Percentiles rank a stretch among this genome's conserved stretches.
phyloP scores from a whole-genome alignment of 768 basidiomycete species.

The Russula dissimulans region DNA sequence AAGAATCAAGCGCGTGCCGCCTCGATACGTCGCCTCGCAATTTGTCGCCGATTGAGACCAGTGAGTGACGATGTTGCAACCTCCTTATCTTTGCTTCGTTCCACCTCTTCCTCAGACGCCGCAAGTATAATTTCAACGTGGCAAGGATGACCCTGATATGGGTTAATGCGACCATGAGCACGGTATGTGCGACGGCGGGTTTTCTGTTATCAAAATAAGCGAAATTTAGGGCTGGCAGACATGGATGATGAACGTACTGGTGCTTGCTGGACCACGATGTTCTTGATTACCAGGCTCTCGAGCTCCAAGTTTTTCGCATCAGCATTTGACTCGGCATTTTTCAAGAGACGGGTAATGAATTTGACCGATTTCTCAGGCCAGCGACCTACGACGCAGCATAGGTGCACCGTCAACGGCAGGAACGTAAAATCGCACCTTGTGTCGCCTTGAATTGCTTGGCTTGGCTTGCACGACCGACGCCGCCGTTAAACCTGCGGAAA shows the following conservation, averaged over 20 bases:
- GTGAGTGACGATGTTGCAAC: constrained; percentile 40
- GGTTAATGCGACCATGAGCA: constrained; percentile 96
- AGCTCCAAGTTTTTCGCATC: constrained; percentile 93
- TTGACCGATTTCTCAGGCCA: constrained; percentile 99
- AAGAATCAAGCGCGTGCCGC: constrained; percentile 45
- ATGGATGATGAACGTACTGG: constrained; percentile 43
- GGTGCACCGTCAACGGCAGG: not conserved
- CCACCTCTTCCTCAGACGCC: constrained; percentile 71
- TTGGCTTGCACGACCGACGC: constrained; percentile 90
- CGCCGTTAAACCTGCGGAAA: constrained; percentile 91
- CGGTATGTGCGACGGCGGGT: constrained; percentile 99
- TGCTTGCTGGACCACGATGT: constrained; percentile 97
- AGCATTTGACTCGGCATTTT: constrained; percentile 99
- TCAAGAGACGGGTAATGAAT: constrained; percentile 88
- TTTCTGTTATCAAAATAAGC: constrained; percentile 48
- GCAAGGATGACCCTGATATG: constrained; percentile 96
- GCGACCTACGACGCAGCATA: constrained; percentile 56
- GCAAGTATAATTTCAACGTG: constrained; percentile 93
- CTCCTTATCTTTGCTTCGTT: constrained; percentile 84
- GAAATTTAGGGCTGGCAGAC: not conserved
- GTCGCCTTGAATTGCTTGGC: constrained; percentile 96
- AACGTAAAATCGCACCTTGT: constrained; percentile 56
- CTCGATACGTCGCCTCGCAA: constrained; percentile 82
- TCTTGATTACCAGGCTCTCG: constrained; percentile 90
- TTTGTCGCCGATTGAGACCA: constrained; percentile 77